Evolutionary conservation across 202 grass and related monocot species (phyloP), one percentile per base, ranked within the genome.

Genomic region (Brachypodium distachyon): DNA sequence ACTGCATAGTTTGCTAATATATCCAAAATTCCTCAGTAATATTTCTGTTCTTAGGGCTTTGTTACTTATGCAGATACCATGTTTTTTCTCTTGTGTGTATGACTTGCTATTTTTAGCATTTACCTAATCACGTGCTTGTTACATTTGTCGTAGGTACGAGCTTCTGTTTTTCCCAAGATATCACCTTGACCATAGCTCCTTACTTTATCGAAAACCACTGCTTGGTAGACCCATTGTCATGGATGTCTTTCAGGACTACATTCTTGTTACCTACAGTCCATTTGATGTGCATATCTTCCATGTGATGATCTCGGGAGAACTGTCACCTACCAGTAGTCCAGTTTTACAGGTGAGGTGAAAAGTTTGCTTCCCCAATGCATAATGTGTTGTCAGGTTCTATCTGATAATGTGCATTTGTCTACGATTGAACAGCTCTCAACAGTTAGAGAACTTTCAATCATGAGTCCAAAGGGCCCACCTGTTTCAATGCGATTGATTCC

Each of bases 251-350:
- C 87, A 92, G 74, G 87, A 98, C 54, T 92, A 95, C 52, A 85
- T 98, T 83, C 90, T 95, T 75, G 91, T 98, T 90, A 95, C 91
- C 59, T 98, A 98, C 65, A 91, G 77, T 69, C 91, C 96, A 77
- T 98, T 98, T 92, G 96, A 98, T 92, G 89, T 95, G 75, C 96
- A 98, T 95, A 92, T 98, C 58, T 98, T 98, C 75, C 89, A 98
- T 88, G 91, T 94, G 73, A 85, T 76, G 74, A 90, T 98, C 29
- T 88, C 77, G 8, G 96, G 96, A 74, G 91, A 95, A 79, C 69
- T 98, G 19, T 81, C 87, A 75, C 96, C 96, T 80, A 36, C 81
- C 33, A 90, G 85, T 62, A 88, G 83, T 89, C 96, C 96, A 54
- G 77, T 90, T 85, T 84, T 98, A 77, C 96, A 98, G 89, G 96